Evolutionary conservation across 106 monocot species (phyloP), one percentile per base, ranked within the genome.

Genomic region (Triglochin maritima): DNA sequence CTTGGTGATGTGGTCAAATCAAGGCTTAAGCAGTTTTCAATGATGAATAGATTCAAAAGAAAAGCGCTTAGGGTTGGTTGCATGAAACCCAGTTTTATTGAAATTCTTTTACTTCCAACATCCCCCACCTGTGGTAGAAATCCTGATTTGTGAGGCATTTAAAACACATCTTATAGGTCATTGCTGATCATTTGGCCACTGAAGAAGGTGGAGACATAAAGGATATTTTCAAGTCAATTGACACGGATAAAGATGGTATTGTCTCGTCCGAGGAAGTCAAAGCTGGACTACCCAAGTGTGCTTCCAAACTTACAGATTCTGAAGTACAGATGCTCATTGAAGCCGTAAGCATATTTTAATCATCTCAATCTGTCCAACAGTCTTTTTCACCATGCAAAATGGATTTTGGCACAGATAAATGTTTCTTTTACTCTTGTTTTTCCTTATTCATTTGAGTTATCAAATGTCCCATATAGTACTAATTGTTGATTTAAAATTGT

Each of bases 1-100:
- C 90, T 96, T 77, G 96, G 96, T 64, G 96, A 91, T 83, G 88
- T 88, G 65, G 96, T 96, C 50, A 91, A 96, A 73, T 91, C 91
- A 69, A 83, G 96, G 64, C 87, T 96, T 54, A 96, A 96, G 67
- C 96, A 96, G 63, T 96, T 96, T 69, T 91, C 91, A 60, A 81
- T 81, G 78, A 96, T 96, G 96, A 96, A 91, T 65, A 81, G 90
- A 63, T 96, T 96, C 71, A 96, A 96, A 80, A 91, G 96, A 54
- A 96, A 81, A 77, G 96, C 91, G 70, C 75, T 96, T 56, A 83
- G 96, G 82, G 96, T 96, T 56, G 17, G 83, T 79, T 67, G 53
- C 8, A 3, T 56, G 44, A 3, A n/a, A 66, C 17, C 50, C 29
- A 17, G 56, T 56, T 17, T 6, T 29, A 29, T 29, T 29, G 29